Percentiles rank a stretch among this genome's conserved stretches.
These are phyloP conservation scores for Ilyonectria sp. DNA, from an alignment of 2,329 filamentous ascomycete species.

Conservation along the genomic window DNA sequence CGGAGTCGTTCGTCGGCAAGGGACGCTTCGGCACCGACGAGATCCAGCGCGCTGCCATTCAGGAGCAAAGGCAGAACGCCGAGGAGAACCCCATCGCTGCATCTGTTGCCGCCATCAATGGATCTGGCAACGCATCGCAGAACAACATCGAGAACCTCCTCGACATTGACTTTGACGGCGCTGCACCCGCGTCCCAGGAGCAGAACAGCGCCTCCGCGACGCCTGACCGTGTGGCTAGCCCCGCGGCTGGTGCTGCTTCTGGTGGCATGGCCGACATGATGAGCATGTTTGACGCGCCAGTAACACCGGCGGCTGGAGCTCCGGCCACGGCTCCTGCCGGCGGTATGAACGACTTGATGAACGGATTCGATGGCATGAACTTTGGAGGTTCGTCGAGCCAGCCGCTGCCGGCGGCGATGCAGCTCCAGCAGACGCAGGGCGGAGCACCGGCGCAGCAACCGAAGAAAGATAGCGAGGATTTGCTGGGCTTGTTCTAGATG, in stretches of 20 bases:
- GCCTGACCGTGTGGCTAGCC: slow-evolving; percentile 78
- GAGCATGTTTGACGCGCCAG: slow-evolving; percentile 79
- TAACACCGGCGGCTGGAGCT: slow-evolving; percentile 63
- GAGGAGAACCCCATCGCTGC: slow-evolving; percentile 95
- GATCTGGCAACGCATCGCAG: slow-evolving; percentile 70
- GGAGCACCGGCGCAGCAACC: slow-evolving; percentile 52
- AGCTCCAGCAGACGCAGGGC: slow-evolving; percentile 61
- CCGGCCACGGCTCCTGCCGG: slow-evolving; percentile 57
- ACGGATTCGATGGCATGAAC: slow-evolving; percentile 87
- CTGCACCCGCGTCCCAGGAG: slow-evolving; percentile 89
- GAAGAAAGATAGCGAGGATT: slow-evolving; percentile 74
- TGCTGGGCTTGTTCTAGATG: slow-evolving; percentile 62
- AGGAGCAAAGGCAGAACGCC: slow-evolving; percentile 93
- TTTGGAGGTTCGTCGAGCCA: slow-evolving; percentile 72
- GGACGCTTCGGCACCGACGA: slow-evolving; percentile 94
- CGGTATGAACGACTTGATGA: slow-evolving; percentile 90
- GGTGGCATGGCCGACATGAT: slow-evolving; percentile 75
- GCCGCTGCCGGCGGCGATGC: slow-evolving; percentile 75
- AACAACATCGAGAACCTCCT: slow-evolving; percentile 94
- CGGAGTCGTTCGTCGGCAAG: slow-evolving; percentile 97
- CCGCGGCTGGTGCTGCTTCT: slow-evolving; percentile 60
- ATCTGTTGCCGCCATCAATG: slow-evolving; percentile 79
- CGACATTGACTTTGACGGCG: slow-evolving; percentile 96
- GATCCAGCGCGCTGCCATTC: slow-evolving; percentile 94
- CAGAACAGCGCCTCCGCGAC: slow-evolving; percentile 69